Evolutionary conservation across 192 early-diverging fungal species (phyloP).

Genomic region (Backusella westeae): DNA sequence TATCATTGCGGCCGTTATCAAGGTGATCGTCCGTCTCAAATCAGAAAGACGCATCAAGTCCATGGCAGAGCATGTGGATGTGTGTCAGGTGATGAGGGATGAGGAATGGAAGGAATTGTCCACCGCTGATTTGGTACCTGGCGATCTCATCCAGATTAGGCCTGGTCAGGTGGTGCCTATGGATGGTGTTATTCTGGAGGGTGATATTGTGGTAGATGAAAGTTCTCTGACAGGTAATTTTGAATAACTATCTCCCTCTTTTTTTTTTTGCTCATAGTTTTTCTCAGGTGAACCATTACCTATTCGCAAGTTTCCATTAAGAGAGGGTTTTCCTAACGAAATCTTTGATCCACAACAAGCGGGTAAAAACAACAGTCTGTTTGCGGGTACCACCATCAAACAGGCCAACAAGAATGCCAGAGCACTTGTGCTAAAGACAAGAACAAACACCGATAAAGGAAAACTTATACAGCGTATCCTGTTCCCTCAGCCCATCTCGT

Average conservation of each 20-base stretch:
- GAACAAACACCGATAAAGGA: slow-evolving; percentile 57
- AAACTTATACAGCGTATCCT: slow-evolving; percentile 66
- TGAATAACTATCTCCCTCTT: too few relatives aligned
- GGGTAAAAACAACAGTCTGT: slow-evolving; percentile 39
- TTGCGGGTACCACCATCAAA: slow-evolving; percentile 55
- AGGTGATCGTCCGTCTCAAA: slow-evolving; percentile 43
- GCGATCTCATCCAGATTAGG: slow-evolving; percentile 54
- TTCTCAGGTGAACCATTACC: slow-evolving; percentile 54
- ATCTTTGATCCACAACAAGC: slow-evolving; percentile 5
- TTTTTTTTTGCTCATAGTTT: background rate
- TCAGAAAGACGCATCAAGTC: slow-evolving; percentile 53
- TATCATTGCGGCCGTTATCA: slow-evolving; percentile 46
- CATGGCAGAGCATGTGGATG: slow-evolving; percentile 52
- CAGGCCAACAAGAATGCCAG: slow-evolving; percentile 41
- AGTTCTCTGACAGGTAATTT: slow-evolving; percentile 49
- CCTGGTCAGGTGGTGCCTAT: slow-evolving; percentile 42
- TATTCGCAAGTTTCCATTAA: slow-evolving; percentile 59
- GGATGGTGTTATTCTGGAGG: slow-evolving; percentile 52
- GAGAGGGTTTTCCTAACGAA: slow-evolving; percentile 24
- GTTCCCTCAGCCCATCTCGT: slow-evolving; percentile 62
- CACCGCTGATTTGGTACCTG: slow-evolving; percentile 58
- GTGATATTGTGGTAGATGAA: slow-evolving; percentile 62
- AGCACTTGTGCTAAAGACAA: slow-evolving; percentile 46
- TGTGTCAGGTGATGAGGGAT: slow-evolving; percentile 48
- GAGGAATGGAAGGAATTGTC: slow-evolving; percentile 46